Percentiles rank a stretch among this genome's conserved stretches.
These are phyloP conservation scores for Nicotiana paniculata DNA, from an alignment of 257 asterid genomes.

Conservation along the genomic window DNA sequence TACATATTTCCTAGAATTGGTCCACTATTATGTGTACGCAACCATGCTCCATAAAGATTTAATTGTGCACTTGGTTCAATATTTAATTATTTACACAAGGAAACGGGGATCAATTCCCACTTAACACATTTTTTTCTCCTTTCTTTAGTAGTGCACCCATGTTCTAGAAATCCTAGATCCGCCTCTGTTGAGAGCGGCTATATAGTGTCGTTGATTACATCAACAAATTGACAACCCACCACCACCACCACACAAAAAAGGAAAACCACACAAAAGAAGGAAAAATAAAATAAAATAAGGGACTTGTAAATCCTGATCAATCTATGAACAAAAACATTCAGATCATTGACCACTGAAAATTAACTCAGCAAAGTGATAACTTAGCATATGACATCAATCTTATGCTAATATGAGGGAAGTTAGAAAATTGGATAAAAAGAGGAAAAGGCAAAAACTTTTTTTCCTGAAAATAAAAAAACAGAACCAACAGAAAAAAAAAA, in stretches of 20 bases:
- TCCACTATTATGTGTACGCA: too few species aligned
- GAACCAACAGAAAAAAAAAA: not conserved
- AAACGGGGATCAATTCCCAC: too few species aligned
- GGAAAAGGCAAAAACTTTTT: not conserved
- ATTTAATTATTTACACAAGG: too few species aligned
- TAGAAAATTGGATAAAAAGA: not conserved
- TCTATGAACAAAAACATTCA: not conserved
- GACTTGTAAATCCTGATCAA: not conserved
- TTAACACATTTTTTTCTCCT: too few species aligned
- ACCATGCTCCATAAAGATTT: too few species aligned
- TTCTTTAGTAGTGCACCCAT: too few species aligned
- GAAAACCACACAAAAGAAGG: not conserved
- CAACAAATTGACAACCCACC: not conserved
- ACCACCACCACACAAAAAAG: too few species aligned
- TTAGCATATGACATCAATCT: not conserved
- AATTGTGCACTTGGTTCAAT: too few species aligned
- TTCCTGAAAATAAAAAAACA: not conserved
- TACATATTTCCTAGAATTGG: too few species aligned
- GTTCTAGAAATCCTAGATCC: too few species aligned
- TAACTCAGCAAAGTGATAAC: not conserved
- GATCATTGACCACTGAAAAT: not conserved
- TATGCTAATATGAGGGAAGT: not conserved
- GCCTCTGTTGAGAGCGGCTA: too few species aligned
- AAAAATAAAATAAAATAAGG: not conserved
- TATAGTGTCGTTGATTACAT: not conserved